Conservation (phyloP, 1,284 basidiomycete genomes). For the Earliella scabrosa region DNA sequence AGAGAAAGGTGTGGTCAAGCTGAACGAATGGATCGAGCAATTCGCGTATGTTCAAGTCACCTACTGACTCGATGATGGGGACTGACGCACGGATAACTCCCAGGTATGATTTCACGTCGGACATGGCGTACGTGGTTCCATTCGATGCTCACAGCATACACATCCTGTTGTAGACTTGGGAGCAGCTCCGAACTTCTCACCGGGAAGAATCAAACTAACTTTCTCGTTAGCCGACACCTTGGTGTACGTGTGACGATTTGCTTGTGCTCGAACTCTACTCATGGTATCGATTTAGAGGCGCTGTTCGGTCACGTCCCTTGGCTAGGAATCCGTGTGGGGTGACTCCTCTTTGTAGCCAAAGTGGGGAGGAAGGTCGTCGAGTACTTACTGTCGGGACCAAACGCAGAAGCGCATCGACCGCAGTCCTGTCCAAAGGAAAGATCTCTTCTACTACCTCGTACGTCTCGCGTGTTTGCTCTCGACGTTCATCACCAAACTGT, state of each 20-base stretch:
- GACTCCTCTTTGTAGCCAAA: constrained; percentile 11
- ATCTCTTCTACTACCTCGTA: constrained; percentile 30
- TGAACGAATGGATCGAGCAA: constrained; percentile 24
- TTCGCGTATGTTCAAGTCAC: constrained; percentile 23
- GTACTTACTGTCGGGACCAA: constrained; percentile 3
- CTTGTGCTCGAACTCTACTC: no score
- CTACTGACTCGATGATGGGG: no score
- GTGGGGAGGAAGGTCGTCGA: constrained; percentile 1
- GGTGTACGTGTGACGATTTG: no score
- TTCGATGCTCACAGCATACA: no score
- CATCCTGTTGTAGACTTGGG: constrained; percentile 16
- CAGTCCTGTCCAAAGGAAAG: constrained; percentile 9
- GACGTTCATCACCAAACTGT: no score
- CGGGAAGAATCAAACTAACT: constrained; percentile 14
- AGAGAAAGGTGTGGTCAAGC: constrained; percentile 19
- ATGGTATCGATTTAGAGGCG: background rate
- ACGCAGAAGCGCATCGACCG: constrained; percentile 6
- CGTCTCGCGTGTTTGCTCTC: background rate
- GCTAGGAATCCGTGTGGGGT: constrained; percentile 16
- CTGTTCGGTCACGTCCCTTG: constrained; percentile 18
- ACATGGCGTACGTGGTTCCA: constrained; percentile 27
- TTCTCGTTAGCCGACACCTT: constrained; percentile 8
- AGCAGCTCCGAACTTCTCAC: constrained; percentile 25
- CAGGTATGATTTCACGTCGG: constrained; percentile 32
- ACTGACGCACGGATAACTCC: no score